Percentiles rank a stretch among this genome's conserved stretches.
phyloP scores from a whole-genome alignment of 1,284 basidiomycete species.

The Marasmius tenuissimus region DNA sequence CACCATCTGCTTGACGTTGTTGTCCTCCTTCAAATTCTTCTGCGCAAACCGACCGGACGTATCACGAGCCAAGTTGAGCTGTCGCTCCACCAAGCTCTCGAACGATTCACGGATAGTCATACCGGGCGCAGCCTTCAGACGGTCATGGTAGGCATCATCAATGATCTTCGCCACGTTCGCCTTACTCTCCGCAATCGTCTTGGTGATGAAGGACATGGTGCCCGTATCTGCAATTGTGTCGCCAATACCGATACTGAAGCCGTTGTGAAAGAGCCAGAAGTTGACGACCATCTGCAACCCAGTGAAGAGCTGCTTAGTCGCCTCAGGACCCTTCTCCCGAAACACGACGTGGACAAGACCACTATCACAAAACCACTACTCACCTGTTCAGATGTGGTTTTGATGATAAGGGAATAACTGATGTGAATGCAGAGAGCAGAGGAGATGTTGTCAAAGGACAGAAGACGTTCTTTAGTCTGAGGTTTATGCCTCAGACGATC shows the following conservation, averaged over 20 bases:
- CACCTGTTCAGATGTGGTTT: no score
- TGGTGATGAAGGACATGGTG: constrained; percentile 87
- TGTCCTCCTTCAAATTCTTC: constrained; percentile 95
- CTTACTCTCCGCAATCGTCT: constrained; percentile 85
- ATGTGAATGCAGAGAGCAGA: no score
- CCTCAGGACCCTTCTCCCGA: constrained; percentile 95
- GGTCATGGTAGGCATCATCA: constrained; percentile 65
- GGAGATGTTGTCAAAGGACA: no score
- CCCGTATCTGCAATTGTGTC: constrained; percentile 94
- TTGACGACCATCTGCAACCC: constrained; percentile 96
- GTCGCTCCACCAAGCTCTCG: constrained; percentile 64
- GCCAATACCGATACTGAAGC: constrained; percentile 98
- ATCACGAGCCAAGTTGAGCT: constrained; percentile 96
- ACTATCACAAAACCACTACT: no score
- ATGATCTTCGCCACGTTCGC: constrained; percentile 69
- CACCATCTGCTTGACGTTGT: constrained; percentile 99
- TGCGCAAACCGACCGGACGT: constrained; percentile 94
- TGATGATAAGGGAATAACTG: no score
- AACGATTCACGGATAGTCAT: no score
- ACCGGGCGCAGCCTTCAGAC: no score
- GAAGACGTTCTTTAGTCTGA: no score
- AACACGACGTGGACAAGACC: constrained; percentile 97
- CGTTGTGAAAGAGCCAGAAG: constrained; percentile 98
- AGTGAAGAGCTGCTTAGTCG: constrained; percentile 90
- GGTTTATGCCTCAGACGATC: no score